Base-by-base conservation (phyloP, 1,139 yeast species). In the Geotrichum carabidarum region DNA sequence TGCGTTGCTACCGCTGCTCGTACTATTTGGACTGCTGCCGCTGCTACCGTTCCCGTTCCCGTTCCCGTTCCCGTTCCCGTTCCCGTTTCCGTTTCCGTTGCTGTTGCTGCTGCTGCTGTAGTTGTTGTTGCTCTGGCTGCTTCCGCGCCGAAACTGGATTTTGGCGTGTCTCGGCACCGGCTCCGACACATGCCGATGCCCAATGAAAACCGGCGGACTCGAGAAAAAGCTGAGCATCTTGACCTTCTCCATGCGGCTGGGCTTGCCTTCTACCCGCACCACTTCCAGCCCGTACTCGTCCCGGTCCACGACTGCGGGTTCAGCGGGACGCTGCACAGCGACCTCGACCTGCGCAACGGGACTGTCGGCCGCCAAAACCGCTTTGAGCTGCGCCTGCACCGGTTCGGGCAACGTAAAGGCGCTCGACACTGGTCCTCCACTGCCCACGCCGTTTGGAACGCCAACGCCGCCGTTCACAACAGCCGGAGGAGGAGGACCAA, bases 221-320 rank as follows among this genome's bases (percentile, higher is more conserved):
- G 88, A 78, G 69, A 84, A 88, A 91, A 96, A 90, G 18, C 87
- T 71, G 42, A 85, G 73, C 55, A 53, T 30, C 27, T 48, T 84
- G 65, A 40, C 67, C 66, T 43, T 61, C 62, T 43, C 57, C 51
- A 48, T 30, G 14, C 45, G 31, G n/a, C 45, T 47, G n/a, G 51
- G 44, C 9, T 42, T 44, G 27, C 45, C 46, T 15, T 64, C 59
- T 49, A 60, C 61, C 12, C 66, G 65, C 42, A 67, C 67, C 32
- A 62, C 60, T 6, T 58, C 62, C 27, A 63, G 58, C 35, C 64
- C 63, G 38, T 58, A 18, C 17, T 35, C 32, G 42, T 45, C 49
- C 1, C 41, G 42, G 7, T 45, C 49, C 4, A 37, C 22, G 8
- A 47, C 27, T 1, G 50, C 41, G 11, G 44, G 42, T n/a, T 35